A percentile compares a stretch with the other conserved stretches of the same genome.
Evolutionary conservation across 768 basidiomycete genomes (phyloP).

Genomic region (Rubroboletus satanas): DNA sequence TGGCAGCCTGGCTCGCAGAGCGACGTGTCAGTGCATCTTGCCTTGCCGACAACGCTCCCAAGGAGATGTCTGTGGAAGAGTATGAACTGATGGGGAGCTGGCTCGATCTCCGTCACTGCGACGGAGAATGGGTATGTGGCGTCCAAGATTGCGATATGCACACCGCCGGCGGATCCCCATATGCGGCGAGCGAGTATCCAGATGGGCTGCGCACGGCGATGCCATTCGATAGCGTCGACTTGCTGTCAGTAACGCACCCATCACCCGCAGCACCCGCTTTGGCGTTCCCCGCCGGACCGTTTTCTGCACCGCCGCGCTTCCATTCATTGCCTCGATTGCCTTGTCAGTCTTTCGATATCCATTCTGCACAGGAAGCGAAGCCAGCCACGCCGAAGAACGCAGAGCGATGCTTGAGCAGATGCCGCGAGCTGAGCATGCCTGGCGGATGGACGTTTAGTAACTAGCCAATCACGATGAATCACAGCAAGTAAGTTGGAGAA

Average conservation of each 20-base stretch:
- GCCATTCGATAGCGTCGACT: slow-evolving; percentile 24
- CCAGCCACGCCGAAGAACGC: slow-evolving; percentile 9
- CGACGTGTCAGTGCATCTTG: slow-evolving; percentile 33
- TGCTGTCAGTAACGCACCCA: slow-evolving; percentile 2
- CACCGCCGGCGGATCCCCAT: slow-evolving; percentile 34
- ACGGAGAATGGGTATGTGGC: slow-evolving; percentile 29
- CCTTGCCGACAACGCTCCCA: slow-evolving; percentile 22
- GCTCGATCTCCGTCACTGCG: slow-evolving; percentile 29
- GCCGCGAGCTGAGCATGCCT: slow-evolving; percentile 38
- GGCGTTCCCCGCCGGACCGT: slow-evolving; percentile 13
- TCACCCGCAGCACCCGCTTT: slow-evolving; percentile 4
- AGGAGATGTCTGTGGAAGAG: slow-evolving; percentile 42
- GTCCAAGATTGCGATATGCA: slow-evolving; percentile 28
- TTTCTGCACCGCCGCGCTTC: slow-evolving; percentile 16
- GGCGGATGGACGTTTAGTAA: slow-evolving; percentile 36
- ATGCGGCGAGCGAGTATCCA: slow-evolving; percentile 18
- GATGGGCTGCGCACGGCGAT: slow-evolving; percentile 22
- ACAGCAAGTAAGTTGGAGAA: background rate
- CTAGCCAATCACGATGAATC: slow-evolving; percentile 6
- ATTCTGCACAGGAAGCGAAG: slow-evolving; percentile 17
- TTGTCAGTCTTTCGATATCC: slow-evolving; percentile 14
- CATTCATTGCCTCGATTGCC: slow-evolving; percentile 27
- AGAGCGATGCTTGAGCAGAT: slow-evolving; percentile 15
- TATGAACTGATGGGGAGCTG: slow-evolving; percentile 50
- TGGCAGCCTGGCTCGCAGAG: slow-evolving; percentile 38